Percentiles rank a stretch among this genome's conserved stretches.
Conservation (phyloP, 2,329 filamentous ascomycete species). For the Cercospora janseana region DNA sequence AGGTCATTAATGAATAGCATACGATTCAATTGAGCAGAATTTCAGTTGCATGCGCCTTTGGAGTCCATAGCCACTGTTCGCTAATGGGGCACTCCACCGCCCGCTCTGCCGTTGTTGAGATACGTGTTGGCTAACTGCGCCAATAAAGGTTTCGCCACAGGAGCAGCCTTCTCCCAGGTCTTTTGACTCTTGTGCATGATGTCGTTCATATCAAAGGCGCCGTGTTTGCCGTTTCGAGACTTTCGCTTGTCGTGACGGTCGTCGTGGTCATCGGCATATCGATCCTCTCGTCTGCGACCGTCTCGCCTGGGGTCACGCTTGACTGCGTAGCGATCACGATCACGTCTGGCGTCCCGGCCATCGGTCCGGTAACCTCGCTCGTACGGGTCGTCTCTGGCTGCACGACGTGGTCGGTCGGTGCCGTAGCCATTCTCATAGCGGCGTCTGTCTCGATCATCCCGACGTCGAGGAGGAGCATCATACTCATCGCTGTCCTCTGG, state of each 20-base stretch:
- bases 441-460: slow-evolving; percentile 20
- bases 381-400: slow-evolving; percentile 27
- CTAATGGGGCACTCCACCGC: slow-evolving; percentile 17
- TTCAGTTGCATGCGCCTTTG: slow-evolving; percentile 3
- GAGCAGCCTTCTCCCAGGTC: slow-evolving; percentile 34
- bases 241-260: slow-evolving; percentile 17
- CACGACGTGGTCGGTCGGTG: slow-evolving; percentile 30
- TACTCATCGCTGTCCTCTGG: slow-evolving; percentile 25
- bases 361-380: slow-evolving; percentile 35
- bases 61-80: slow-evolving; percentile 10
- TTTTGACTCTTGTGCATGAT: slow-evolving; percentile 35
- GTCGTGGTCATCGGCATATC: slow-evolving; percentile 23
- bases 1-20: too few relatives aligned
- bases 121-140: slow-evolving; percentile 33
- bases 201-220: slow-evolving; percentile 23
- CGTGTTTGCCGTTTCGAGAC: slow-evolving; percentile 20
- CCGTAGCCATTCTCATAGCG: slow-evolving; percentile 34
- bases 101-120: slow-evolving; percentile 24
- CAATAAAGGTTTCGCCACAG: slow-evolving; percentile 35
- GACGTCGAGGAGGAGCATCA: slow-evolving; percentile 21
- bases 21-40: too few relatives aligned
- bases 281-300: slow-evolving; percentile 14
- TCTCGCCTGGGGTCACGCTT: slow-evolving; percentile 23
- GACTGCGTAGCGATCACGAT: slow-evolving; percentile 27
- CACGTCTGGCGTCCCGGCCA: slow-evolving; percentile 28